phyloP scores from a whole-genome alignment of 2,329 filamentous ascomycete species.

The Aureobasidium lini region DNA sequence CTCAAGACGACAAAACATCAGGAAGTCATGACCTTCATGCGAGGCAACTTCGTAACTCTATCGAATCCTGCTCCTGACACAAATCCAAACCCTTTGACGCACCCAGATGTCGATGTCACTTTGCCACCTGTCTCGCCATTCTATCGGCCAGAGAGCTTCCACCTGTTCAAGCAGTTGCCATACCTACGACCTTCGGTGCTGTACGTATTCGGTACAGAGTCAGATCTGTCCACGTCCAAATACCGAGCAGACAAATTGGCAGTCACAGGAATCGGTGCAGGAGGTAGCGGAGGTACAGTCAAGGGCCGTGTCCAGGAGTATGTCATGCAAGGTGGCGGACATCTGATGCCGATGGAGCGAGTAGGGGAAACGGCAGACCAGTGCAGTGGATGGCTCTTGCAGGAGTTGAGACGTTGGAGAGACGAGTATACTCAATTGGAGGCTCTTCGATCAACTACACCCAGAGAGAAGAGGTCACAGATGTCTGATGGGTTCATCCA shows the following conservation, averaged over 20 bases:
- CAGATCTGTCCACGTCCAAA: slow-evolving; percentile 47
- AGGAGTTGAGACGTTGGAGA: slow-evolving; percentile 29
- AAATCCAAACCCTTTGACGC: slow-evolving; percentile 32
- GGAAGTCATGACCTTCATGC: slow-evolving; percentile 72
- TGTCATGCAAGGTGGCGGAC: slow-evolving; percentile 58
- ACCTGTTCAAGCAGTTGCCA: slow-evolving; percentile 51
- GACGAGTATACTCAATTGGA: slow-evolving; percentile 20
- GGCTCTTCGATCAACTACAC: slow-evolving; percentile 6
- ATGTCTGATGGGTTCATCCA: slow-evolving; percentile 24
- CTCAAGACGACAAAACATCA: slow-evolving; percentile 79
- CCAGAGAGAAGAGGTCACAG: slow-evolving; percentile 21
- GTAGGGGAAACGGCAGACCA: slow-evolving; percentile 58
- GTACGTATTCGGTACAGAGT: slow-evolving; percentile 60
- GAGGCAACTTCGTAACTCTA: slow-evolving; percentile 44
- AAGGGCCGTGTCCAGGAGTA: slow-evolving; percentile 61
- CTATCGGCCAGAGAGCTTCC: slow-evolving; percentile 58
- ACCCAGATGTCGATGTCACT: slow-evolving; percentile 34
- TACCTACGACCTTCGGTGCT: slow-evolving; percentile 57
- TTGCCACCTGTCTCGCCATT: slow-evolving; percentile 43
- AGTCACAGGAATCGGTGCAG: slow-evolving; percentile 56
- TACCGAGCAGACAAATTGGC: slow-evolving; percentile 53
- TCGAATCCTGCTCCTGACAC: slow-evolving; percentile 23
- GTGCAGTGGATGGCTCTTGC: slow-evolving; percentile 29
- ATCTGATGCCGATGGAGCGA: slow-evolving; percentile 78
- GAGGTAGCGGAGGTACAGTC: slow-evolving; percentile 59